These are phyloP conservation scores for Karstenula rhodostoma DNA, from an alignment of 2,329 filamentous ascomycete species.

Conservation along the genomic window DNA sequence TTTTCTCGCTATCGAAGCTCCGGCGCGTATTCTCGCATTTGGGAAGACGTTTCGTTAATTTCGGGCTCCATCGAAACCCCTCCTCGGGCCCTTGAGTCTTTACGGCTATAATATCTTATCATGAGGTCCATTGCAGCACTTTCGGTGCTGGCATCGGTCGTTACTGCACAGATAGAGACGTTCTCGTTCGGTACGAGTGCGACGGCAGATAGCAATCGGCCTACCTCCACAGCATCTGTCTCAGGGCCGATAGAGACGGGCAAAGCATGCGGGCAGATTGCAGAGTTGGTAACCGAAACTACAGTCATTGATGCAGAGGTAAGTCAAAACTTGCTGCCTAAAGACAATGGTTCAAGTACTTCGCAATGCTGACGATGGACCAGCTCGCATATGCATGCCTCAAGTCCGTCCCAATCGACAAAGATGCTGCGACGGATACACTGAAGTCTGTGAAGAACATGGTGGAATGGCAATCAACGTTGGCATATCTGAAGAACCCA, in stretches of 20 bases:
- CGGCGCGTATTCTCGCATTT: neutral
- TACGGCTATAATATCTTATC: neutral
- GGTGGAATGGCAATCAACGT: slow-evolving; percentile 51
- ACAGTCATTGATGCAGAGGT: slow-evolving; percentile 40
- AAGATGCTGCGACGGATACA: slow-evolving; percentile 33
- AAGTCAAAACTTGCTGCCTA: slow-evolving; percentile 1
- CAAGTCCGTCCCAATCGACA: slow-evolving; percentile 45
- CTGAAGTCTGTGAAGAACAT: slow-evolving; percentile 45
- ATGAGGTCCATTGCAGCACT: slow-evolving; percentile 34
- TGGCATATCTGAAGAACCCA: slow-evolving; percentile 51
- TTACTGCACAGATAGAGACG: slow-evolving; percentile 26
- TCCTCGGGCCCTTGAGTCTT: too few relatives aligned
- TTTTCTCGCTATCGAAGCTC: slow-evolving; percentile 1
- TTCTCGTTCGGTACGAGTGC: slow-evolving; percentile 24
- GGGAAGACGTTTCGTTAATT: neutral
- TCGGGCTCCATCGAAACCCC: neutral
- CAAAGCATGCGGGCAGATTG: slow-evolving; percentile 39
- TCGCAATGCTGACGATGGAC: slow-evolving; percentile 12
- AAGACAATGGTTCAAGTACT: neutral
- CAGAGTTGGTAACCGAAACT: slow-evolving; percentile 24
- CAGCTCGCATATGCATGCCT: slow-evolving; percentile 47
- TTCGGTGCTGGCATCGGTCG: slow-evolving; percentile 29
- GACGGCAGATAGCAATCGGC: slow-evolving; percentile 34
- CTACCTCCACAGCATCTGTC: slow-evolving; percentile 35
- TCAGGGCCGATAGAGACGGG: slow-evolving; percentile 41